phyloP scores from a whole-genome alignment of 192 early-diverging fungal genomes.

The Coemansia sp. region DNA sequence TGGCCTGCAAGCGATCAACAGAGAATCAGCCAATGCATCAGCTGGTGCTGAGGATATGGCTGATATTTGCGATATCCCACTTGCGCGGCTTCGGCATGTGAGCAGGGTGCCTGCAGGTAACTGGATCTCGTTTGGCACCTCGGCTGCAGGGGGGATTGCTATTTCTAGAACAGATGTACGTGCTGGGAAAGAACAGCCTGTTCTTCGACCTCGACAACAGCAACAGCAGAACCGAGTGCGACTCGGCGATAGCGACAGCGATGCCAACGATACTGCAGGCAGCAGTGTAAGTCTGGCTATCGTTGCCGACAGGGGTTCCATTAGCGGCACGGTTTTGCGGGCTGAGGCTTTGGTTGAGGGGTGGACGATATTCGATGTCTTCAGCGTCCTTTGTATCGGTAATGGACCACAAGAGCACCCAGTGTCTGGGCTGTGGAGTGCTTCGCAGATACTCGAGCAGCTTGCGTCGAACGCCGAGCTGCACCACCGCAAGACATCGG shows the following conservation, averaged over 20 bases:
- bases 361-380: constrained; percentile 46
- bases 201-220: too few relatives aligned
- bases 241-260: background rate
- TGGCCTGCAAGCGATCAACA: constrained; percentile 1
- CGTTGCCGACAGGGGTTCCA: background rate
- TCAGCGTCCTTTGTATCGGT: constrained; percentile 17
- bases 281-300: background rate
- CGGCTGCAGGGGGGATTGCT: constrained; percentile 15
- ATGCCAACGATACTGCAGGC: background rate
- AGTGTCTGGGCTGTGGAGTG: constrained; percentile 30
- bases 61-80: constrained; percentile 12
- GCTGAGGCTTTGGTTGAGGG: constrained; percentile 35
- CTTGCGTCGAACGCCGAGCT: constrained; percentile 10
- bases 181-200: constrained; percentile 6
- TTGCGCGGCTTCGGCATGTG: constrained; percentile 19
- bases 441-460: constrained; percentile 10
- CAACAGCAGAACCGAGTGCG: background rate
- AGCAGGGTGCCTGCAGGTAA: background rate
- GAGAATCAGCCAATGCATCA: background rate
- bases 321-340: constrained; percentile 21
- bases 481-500: constrained; percentile 7
- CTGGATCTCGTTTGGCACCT: constrained; percentile 24
- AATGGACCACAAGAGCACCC: background rate
- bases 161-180: constrained; percentile 15
- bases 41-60: background rate